Evolutionary conservation across 2,329 filamentous ascomycete genomes (phyloP).

Genomic region (Rosellinia necatrix): DNA sequence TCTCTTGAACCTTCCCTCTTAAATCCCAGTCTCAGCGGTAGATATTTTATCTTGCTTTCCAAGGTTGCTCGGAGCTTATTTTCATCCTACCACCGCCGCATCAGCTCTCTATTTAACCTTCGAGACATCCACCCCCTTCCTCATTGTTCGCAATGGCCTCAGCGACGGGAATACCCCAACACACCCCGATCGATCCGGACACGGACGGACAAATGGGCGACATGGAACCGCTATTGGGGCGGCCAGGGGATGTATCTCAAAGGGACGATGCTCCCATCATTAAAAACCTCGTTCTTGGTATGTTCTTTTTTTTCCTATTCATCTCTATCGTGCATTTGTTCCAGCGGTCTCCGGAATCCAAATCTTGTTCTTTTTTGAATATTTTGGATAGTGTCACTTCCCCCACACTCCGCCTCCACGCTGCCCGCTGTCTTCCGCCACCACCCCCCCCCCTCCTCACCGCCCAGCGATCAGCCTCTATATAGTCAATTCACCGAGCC

Average conservation of each 20-base stretch:
- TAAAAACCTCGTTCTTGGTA: conserved; percentile 77
- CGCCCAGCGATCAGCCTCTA: background rate
- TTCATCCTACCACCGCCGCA: background rate
- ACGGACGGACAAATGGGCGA: conserved; percentile 50
- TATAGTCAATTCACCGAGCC: background rate
- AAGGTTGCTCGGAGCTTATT: background rate
- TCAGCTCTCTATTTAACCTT: background rate
- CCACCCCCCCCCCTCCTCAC: too few relatives aligned
- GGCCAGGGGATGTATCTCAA: conserved; percentile 75
- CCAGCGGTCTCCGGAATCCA: conserved; percentile 6
- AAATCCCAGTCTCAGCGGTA: conserved; percentile 1
- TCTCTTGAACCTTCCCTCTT: conserved; percentile 7
- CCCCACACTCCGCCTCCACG: conserved; percentile 14
- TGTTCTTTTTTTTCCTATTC: conserved; percentile 32
- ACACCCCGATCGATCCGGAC: conserved; percentile 44
- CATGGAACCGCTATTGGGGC: conserved; percentile 72
- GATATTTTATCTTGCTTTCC: background rate
- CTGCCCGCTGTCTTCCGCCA: too few relatives aligned
- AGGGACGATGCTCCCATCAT: conserved; percentile 64
- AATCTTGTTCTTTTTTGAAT: conserved; percentile 7
- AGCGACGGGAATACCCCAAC: conserved; percentile 67
- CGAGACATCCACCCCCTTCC: conserved; percentile 12
- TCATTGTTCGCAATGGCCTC: conserved; percentile 62
- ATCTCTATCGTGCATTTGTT: conserved; percentile 1
- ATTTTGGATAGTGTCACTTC: conserved; percentile 18